Evolutionary conservation across 768 basidiomycete genomes (phyloP).

Genomic region (Boletus edulis): DNA sequence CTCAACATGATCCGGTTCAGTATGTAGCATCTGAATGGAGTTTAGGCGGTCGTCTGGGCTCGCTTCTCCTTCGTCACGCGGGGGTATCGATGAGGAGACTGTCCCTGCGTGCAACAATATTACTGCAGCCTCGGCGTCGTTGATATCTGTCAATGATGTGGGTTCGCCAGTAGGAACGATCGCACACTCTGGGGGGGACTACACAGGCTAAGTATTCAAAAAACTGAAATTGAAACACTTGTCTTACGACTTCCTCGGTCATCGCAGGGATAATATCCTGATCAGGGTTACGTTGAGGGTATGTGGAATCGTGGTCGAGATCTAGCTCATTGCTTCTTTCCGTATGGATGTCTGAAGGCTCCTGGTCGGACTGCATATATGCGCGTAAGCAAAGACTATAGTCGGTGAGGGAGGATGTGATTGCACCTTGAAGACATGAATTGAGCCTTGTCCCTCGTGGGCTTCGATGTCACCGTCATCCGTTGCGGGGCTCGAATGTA

Average conservation of each 20-base stretch:
- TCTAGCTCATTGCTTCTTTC: neutral
- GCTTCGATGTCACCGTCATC: neutral
- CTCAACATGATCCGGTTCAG: neutral
- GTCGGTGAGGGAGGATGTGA: neutral
- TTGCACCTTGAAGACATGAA: slow-evolving; percentile 6
- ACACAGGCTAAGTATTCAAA: slow-evolving; percentile 1
- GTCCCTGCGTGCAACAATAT: neutral
- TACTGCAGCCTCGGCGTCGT: neutral
- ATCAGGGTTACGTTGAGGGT: neutral
- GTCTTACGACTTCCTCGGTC: slow-evolving; percentile 13
- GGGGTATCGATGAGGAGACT: neutral
- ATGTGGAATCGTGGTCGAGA: neutral
- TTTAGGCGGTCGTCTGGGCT: neutral
- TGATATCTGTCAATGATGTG: neutral
- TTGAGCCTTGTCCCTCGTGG: neutral
- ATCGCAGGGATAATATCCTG: neutral
- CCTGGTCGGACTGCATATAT: slow-evolving; percentile 18
- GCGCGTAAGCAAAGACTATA: slow-evolving; percentile 11
- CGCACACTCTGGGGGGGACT: neutral
- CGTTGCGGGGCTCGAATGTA: neutral
- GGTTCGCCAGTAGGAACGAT: neutral
- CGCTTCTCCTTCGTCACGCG: neutral
- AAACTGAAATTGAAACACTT: neutral
- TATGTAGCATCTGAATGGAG: neutral
- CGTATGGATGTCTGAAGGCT: neutral